Base-by-base conservation (phyloP, 2,329 filamentous ascomycete species). In the Beauveria bassiana region DNA sequence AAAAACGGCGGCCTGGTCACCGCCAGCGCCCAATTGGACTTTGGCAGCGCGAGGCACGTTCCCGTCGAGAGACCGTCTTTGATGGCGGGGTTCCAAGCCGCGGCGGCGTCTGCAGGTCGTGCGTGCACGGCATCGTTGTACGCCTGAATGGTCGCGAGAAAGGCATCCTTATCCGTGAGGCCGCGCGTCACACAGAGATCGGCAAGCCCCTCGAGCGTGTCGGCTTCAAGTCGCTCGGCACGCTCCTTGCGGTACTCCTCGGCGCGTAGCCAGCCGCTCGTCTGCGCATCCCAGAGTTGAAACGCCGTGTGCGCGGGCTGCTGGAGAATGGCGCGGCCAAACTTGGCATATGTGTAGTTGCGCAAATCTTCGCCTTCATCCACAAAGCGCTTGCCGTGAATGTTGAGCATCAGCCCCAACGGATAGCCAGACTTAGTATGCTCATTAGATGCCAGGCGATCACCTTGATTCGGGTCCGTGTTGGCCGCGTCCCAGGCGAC, bases 381-480 rank as follows among this genome's bases (percentile, higher is more conserved):
- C 0, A 89, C 84, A 66, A 89, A 89, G 1, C 86, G 76, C 47
- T 79, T 68, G 0, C 86, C 86, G 0, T 79, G 67, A 0, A 71
- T 70, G 66, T 89, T 89, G 18, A 89, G 62, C 81, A 87, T 88
- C 14, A 89, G 65, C 0, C 86, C 86, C 0, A 89, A 74, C 0
- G 86, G 86, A 65, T 89, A 89, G 1, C 86, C 86, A 0, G 82
- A 86, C 68, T 89, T 89, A 7, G 86, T 89, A 67, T 81, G 87
- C 69, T 88, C 81, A 66, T 89, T 89, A 3, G 86, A 85, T 2
- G 83, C 72, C n/a, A 72, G 72, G 2, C 83, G 77, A 65, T 88
- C 81, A 4, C 86, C 86, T 0, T 74, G 73, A 63, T 83, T 69
- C 0, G 78, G 69, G 0, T 81, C 77, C 0, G 86, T 80, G 10